Base-by-base conservation (phyloP, 805 yeast genomes). In the Saccharomycopsis olivae region DNA sequence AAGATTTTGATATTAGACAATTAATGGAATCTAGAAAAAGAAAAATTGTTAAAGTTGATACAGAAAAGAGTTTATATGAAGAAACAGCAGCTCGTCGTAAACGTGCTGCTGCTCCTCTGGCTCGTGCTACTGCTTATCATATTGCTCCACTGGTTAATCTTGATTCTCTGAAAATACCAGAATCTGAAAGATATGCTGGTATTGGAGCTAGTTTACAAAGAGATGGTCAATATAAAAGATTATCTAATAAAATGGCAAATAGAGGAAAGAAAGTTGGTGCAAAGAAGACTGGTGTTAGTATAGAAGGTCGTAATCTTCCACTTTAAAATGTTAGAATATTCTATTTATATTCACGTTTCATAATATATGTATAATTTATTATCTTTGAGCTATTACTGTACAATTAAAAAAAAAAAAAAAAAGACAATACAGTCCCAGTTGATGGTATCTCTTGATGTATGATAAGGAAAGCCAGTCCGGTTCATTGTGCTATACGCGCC, bases 31-130 rank as follows among this genome's bases (percentile, higher is more conserved):
- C 40, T 27, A 45, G 46, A 20, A 51, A 52, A 36, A 54, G 55
- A 44, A 65, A 61, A 41, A 55, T 50, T 38, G 53, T 41, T 33
- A 49, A 44, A 25, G 44, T 43, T 10, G 62, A 40, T 20, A 44
- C 40, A n/a, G 64, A 61, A 35, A 78, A 71, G 58, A 59, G 88
- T 2, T 66, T 83, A 45, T 88, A 87, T 53, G 95, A 87, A 62
- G 88, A 82, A 56, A 79, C 84, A 51, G 96, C 96, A 8, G 86
- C 78, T 49, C 73, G 95, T 60, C 74, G 96, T 61, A 83, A 83
- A 59, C 73, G 97, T 59, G 96, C 97, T 3, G 95, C 95, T 29
- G 89, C 92, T 36, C 97, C 97, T n/a, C 77, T 80, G 27, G 87
- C 89, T 33, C 73, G 92, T 47, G 80, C 92, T 3, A 75, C 86